Evolutionary conservation across 2,329 filamentous ascomycete genomes (phyloP), one percentile per base, ranked within the genome.

Genomic region (Amylocarpus encephaloides): DNA sequence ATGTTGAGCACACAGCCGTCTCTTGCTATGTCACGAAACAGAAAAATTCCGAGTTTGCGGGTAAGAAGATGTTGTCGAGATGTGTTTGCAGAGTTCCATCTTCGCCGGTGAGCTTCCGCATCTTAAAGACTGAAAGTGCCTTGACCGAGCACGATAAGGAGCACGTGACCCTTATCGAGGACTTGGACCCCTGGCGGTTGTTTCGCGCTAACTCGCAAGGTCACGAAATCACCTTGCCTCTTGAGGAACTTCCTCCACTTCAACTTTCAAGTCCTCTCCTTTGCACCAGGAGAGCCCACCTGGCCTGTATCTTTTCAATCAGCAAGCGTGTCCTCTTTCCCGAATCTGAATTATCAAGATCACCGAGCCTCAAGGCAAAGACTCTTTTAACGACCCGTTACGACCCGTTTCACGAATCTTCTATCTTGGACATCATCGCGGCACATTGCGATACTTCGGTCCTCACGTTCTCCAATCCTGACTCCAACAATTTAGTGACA

Each of bases 1-100:
- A 92, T 91, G 62, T 58, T 55, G 44, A 11, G 38, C 5, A 16
- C 9, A 10, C 34, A 10, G 12, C 34, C 15, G 15, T 36, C 9
- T 32, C 32, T 13, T 35, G 22, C n/a, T 35, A 18, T 16, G 16
- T 34, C 43, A 13, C 3, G 22, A 35, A 18, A 11, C 5, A 3
- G 11, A 36, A 5, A 30, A 30, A 26, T 36, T 12, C 33, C 30
- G 19, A 47, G 45, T 22, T 16, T 12, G 16, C 44, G 36, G 40
- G 22, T 26, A 26, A 26, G 22, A 26, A 26, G 22, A 26, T 26
- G 15, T 40, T 18, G 40, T 47, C 15, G 38, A 36, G 39, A 30
- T 32, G 48, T 22, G 30, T 48, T 49, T 39, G 39, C 40, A 9
- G 15, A 11, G 12, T 56, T 56, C 56, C 46, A 57, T 52, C 19